Conservation (phyloP, 139 green algal genomes). For the Ettlia oleoabundans region DNA sequence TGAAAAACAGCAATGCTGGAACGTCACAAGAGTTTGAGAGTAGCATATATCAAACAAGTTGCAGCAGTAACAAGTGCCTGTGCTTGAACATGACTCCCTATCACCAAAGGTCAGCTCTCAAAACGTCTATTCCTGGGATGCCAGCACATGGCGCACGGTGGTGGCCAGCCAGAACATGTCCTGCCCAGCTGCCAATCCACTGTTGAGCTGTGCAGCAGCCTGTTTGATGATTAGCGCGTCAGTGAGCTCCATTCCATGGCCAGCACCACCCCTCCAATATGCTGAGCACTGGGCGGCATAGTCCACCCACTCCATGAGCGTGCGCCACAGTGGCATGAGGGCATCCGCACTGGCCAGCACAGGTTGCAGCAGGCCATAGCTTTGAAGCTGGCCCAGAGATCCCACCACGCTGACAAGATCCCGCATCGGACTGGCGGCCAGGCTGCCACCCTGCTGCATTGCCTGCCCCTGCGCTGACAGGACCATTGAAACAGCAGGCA, state of each 20-base stretch:
- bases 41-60: too few species aligned
- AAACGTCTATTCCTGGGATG: not conserved
- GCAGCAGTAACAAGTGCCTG: too few species aligned
- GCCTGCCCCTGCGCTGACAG: not conserved
- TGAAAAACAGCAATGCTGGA: too few species aligned
- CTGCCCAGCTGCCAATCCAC: not conserved
- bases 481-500: not conserved
- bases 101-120: not conserved
- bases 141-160: not conserved
- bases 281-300: not conserved
- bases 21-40: too few species aligned
- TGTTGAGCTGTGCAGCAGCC: not conserved
- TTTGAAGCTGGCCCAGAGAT: not conserved
- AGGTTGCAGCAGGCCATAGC: not conserved
- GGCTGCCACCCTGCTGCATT: not conserved
- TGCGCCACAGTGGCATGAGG: constrained; percentile 14
- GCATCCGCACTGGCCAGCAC: not conserved
- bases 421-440: not conserved
- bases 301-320: not conserved
- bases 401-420: not conserved
- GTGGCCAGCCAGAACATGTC: not conserved
- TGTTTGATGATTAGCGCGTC: not conserved
- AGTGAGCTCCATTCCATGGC: not conserved
- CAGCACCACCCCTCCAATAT: not conserved
- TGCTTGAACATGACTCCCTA: too few species aligned